phyloP scores from a whole-genome alignment of 805 yeast genomes.

The Zygosaccharomyces siamensis region DNA sequence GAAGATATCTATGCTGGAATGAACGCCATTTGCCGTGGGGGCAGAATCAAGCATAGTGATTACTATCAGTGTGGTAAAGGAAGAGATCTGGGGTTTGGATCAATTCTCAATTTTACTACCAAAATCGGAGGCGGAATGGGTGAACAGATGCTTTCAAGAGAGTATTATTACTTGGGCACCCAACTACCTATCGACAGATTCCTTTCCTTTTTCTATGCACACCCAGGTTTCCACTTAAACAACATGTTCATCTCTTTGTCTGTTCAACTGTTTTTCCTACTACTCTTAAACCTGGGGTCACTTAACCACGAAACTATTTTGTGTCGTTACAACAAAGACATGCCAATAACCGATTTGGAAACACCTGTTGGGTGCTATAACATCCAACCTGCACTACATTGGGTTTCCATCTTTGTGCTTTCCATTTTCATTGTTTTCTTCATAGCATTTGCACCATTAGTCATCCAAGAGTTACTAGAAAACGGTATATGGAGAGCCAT shows the following conservation, averaged over 20 bases:
- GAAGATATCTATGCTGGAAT: conserved; percentile 97
- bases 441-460: conserved; percentile 82
- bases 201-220: conserved; percentile 91
- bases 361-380: conserved; percentile 82
- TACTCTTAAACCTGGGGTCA: conserved; percentile 74
- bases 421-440: conserved; percentile 91
- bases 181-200: conserved; percentile 85
- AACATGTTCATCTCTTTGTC: conserved; percentile 83
- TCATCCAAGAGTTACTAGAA: conserved; percentile 83
- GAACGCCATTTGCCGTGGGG: conserved; percentile 84
- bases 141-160: conserved; percentile 87
- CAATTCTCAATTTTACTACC: conserved; percentile 87
- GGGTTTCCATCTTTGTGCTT: conserved; percentile 85
- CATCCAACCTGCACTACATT: conserved; percentile 75
- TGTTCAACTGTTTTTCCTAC: conserved; percentile 79
- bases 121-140: conserved; percentile 99
- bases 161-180: conserved; percentile 86
- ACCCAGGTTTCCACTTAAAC: conserved; percentile 92
- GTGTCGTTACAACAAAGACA: conserved; percentile 61
- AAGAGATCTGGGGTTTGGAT: conserved; percentile 88
- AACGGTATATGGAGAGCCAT: conserved; percentile 76
- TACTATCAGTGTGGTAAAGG: conserved; percentile 97
- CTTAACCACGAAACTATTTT: conserved; percentile 64
- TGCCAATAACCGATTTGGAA: conserved; percentile 69
- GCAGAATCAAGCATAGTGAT: conserved; percentile 91